Evolutionary conservation across 768 basidiomycete species (phyloP), one percentile per base, ranked within the genome.

Genomic region (Auriscalpium vulgare): DNA sequence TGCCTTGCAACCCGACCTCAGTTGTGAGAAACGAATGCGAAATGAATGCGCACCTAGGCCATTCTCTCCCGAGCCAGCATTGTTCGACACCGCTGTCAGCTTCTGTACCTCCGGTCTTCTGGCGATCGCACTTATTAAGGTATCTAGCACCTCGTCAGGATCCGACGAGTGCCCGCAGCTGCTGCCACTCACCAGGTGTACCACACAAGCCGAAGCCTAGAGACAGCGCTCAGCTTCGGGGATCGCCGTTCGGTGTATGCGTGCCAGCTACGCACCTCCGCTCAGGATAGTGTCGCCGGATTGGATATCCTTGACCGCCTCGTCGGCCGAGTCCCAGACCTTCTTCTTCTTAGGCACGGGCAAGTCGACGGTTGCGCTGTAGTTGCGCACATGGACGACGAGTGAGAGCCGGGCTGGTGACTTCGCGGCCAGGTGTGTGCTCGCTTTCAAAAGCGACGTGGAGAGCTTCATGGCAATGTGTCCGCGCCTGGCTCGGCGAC

Each of bases 181-280:
- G n/a, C 19, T 34, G 14, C 46, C 47, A 62, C 73, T 44, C 47
- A 90, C 89, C 87, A 64, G 93, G 91, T 47, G 92, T 87, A 35
- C 93, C 94, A 62, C 90, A 89, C 51, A 91, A 73, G 47, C 93
- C 93, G 65, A 97, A 97, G 29, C 93, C 92, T 92, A 63, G 14
- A 23, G 10, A 13, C 40, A 47, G 57, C 48, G 54, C 13, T 40
- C 29, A 46, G 48, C 45, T 38, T 6, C 36, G 11, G 11, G 43
- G 11, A 34, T 37, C 40, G 46, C 51, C 36, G 40, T 47, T 36
- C 44, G 11, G 46, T 35, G 29, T 40, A 51, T 29, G 5, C 45
- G 44, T 10, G 19, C 55, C 2, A 16, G 17, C 40, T 13, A 59
- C 84, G 59, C 62, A 92, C 92, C 92, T 74, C 86, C 91, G 61